phyloP scores from a whole-genome alignment of 805 yeast species.

The Babjeviella inositovora region DNA sequence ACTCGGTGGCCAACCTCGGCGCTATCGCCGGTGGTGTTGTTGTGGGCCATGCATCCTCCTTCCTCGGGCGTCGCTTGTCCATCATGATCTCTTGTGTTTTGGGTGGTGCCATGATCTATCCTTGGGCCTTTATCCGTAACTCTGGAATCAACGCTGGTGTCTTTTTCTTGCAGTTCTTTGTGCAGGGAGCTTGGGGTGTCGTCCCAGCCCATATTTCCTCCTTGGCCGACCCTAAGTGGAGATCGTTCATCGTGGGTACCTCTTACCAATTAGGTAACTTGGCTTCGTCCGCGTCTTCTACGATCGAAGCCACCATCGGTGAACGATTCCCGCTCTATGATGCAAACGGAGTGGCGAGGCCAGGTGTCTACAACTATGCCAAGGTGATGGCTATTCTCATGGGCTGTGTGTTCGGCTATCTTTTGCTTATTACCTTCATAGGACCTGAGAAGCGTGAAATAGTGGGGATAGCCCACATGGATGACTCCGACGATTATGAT shows the following conservation, averaged over 20 bases:
- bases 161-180: conserved; percentile 44
- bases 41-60: conserved; percentile 37
- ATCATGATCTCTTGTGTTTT: conserved; percentile 31
- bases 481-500: conserved; percentile 6
- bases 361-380: conserved; percentile 28
- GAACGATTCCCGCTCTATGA: conserved; percentile 27
- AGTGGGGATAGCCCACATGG: conserved; percentile 9
- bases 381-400: conserved; percentile 52
- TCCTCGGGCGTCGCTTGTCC: conserved; percentile 37
- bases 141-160: conserved; percentile 38
- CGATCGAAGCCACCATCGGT: conserved; percentile 54
- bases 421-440: conserved; percentile 28
- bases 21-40: conserved; percentile 39
- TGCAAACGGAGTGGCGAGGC: conserved; percentile 10
- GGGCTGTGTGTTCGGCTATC: conserved; percentile 43
- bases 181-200: conserved; percentile 61
- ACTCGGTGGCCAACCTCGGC: conserved; percentile 41
- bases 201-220: conserved; percentile 47
- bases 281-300: conserved; percentile 49
- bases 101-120: conserved; percentile 49
- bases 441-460: conserved; percentile 62
- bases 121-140: conserved; percentile 37
- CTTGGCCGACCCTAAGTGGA: conserved; percentile 44
- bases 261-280: conserved; percentile 58
- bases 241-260: conserved; percentile 47